A percentile compares a stretch with the other conserved stretches of the same genome.
phyloP scores from a whole-genome alignment of 192 early-diverging fungal genomes.

The Backusella parvicylindrica region DNA sequence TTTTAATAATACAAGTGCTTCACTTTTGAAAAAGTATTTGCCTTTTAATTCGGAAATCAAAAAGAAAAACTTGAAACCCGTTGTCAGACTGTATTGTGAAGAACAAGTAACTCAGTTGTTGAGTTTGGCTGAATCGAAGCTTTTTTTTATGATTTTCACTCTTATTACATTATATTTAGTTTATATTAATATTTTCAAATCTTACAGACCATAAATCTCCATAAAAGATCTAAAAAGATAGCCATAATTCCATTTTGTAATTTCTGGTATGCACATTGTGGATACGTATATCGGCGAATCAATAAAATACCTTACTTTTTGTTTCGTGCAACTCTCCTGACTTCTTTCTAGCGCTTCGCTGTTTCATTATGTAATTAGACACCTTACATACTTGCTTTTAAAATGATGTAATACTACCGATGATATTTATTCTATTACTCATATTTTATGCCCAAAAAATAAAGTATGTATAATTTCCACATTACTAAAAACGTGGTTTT shows the following conservation, averaged over 20 bases:
- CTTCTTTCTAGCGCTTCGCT: not conserved
- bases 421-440: not conserved
- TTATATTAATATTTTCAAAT: not conserved
- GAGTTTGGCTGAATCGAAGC: not conserved
- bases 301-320: not conserved
- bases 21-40: not conserved
- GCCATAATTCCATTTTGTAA: not conserved
- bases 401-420: not conserved
- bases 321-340: not conserved
- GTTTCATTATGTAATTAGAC: not conserved
- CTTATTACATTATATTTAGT: not conserved
- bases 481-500: not conserved
- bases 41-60: not conserved
- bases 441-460: not conserved
- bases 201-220: not conserved
- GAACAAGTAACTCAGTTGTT: not conserved
- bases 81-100: not conserved
- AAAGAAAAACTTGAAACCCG: not conserved
- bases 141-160: not conserved
- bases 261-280: not conserved
- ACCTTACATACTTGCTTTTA: not conserved
- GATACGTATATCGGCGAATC: not conserved
- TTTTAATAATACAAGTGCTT: not conserved
- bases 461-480: not conserved
- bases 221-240: not conserved